Conservation (phyloP, 768 basidiomycete genomes). For the Boletus insuetus region DNA sequence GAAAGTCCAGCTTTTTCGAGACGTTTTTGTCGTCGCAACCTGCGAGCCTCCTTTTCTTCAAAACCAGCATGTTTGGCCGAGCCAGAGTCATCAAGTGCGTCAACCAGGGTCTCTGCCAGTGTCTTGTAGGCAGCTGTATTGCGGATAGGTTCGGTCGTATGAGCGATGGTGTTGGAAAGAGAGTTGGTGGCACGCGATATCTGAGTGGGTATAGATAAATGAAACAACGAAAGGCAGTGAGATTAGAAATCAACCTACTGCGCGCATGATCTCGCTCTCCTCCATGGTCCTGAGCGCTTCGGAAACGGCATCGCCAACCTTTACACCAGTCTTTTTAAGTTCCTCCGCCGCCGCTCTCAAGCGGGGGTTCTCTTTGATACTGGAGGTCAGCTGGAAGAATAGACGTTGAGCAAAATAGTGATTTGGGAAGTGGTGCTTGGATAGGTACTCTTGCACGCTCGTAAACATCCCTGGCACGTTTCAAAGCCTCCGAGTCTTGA, state of each 20-base stretch:
- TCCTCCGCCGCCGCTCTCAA: slow-evolving; percentile 92
- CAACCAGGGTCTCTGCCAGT: slow-evolving; percentile 82
- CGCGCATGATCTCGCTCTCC: slow-evolving; percentile 89
- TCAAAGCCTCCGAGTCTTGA: slow-evolving; percentile 96
- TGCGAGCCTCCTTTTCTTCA: slow-evolving; percentile 89
- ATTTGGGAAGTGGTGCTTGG: background rate
- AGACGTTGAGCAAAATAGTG: slow-evolving; percentile 2
- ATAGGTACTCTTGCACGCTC: slow-evolving; percentile 85
- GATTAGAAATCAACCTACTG: slow-evolving; percentile 46
- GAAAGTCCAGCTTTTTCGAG: slow-evolving; percentile 80
- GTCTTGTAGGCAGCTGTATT: slow-evolving; percentile 95
- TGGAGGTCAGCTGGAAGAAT: slow-evolving; percentile 71
- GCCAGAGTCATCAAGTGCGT: slow-evolving; percentile 91
- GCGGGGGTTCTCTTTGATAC: slow-evolving; percentile 94
- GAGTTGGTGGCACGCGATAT: slow-evolving; percentile 84
- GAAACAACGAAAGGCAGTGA: background rate
- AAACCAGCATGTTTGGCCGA: slow-evolving; percentile 94
- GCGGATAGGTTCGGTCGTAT: slow-evolving; percentile 94
- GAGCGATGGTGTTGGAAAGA: slow-evolving; percentile 80
- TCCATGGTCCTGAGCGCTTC: slow-evolving; percentile 93
- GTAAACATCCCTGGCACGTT: slow-evolving; percentile 85
- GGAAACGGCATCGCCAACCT: slow-evolving; percentile 90
- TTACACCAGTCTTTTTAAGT: slow-evolving; percentile 82
- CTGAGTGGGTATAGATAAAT: slow-evolving; percentile 35
- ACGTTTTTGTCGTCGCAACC: slow-evolving; percentile 74